Percentiles rank a stretch among this genome's conserved stretches.
Evolutionary conservation across 768 basidiomycete genomes (phyloP).

Genomic region (Phylloporus rhodoxanthus): DNA sequence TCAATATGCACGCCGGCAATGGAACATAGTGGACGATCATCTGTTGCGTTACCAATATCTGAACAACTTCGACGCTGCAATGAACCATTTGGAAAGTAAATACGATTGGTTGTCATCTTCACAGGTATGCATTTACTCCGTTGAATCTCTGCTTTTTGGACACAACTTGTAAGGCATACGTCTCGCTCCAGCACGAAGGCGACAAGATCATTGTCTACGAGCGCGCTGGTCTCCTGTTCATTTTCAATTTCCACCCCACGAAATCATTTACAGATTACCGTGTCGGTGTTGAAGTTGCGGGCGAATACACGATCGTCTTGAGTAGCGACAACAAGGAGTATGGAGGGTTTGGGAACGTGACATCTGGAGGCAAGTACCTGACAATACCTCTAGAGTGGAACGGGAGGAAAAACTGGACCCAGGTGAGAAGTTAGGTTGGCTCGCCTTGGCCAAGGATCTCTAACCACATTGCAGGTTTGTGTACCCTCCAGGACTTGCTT

Average conservation of each 20-base stretch:
- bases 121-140: slow-evolving; percentile 45
- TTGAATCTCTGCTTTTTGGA: slow-evolving; percentile 5
- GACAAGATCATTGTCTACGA: slow-evolving; percentile 96
- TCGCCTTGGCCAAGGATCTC: background rate
- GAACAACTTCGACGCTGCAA: slow-evolving; percentile 87
- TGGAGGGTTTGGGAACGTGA: slow-evolving; percentile 84
- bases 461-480: slow-evolving; percentile 22
- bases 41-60: slow-evolving; percentile 89
- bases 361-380: slow-evolving; percentile 55
- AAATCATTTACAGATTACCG: slow-evolving; percentile 91
- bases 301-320: slow-evolving; percentile 78
- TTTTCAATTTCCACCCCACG: slow-evolving; percentile 96
- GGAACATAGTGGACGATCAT: slow-evolving; percentile 86
- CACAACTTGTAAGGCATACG: slow-evolving; percentile 56
- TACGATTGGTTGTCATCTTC: slow-evolving; percentile 81
- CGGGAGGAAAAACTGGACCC: slow-evolving; percentile 81
- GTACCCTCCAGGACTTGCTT: slow-evolving; percentile 29
- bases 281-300: slow-evolving; percentile 79
- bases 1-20: slow-evolving; percentile 95
- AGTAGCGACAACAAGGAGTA: slow-evolving; percentile 82
- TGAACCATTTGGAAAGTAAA: slow-evolving; percentile 81
- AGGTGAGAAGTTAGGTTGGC: slow-evolving; percentile 44
- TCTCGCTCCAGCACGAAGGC: slow-evolving; percentile 87
- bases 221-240: slow-evolving; percentile 86
- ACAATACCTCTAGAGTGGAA: slow-evolving; percentile 92